Evolutionary conservation across 495 filamentous ascomycete species (phyloP), one percentile per base, ranked within the genome.

Genomic region (Xylaria venustula): DNA sequence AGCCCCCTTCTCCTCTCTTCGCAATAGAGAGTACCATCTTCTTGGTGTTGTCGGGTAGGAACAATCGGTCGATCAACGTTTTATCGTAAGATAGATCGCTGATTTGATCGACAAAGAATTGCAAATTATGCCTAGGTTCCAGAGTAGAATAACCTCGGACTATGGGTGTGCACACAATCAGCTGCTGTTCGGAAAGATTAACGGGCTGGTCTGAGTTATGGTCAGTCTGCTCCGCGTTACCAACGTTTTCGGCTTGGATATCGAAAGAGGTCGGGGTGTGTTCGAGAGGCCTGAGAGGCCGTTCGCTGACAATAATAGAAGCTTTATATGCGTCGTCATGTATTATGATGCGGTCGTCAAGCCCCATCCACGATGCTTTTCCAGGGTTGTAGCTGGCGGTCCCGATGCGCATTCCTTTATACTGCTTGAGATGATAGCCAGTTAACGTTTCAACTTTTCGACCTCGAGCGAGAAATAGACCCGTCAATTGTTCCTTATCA

Each of bases 361-460:
- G 15, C 19, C 19, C n/a, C 1, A 52, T 37, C 49, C n/a, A n/a
- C n/a, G n/a, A 52, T 12, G 9, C 30, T 14, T n/a, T n/a, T n/a
- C n/a, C n/a, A 8, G 30, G 32, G 1, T 20, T 19, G 30, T 7
- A 37, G 23, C 30, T 15, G 20, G 49, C 57, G 25, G 58, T 47
- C 2, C 69, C 68, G 41, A 73, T 67, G 48, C 68, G 72, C 26
- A 47, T 61, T 22, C 84, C 87, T 20, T 78, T 70, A 64, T 88
- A 88, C 7, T 75, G 67, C 66, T 82, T 85, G 75, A 87, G 88
- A 61, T 87, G 81, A 45, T 80, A 81, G 2, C 88, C 87, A 41
- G 77, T 76, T 20, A 86, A 77, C 26, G 65, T 62, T 61, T 85
- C 78, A 61, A 83, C 85, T 7, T 66, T 47, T 51, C 73, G 74